These are phyloP conservation scores for Pseudognaphalium luteoalbum DNA, from an alignment of 129 eudicot species.

Conservation along the genomic window DNA sequence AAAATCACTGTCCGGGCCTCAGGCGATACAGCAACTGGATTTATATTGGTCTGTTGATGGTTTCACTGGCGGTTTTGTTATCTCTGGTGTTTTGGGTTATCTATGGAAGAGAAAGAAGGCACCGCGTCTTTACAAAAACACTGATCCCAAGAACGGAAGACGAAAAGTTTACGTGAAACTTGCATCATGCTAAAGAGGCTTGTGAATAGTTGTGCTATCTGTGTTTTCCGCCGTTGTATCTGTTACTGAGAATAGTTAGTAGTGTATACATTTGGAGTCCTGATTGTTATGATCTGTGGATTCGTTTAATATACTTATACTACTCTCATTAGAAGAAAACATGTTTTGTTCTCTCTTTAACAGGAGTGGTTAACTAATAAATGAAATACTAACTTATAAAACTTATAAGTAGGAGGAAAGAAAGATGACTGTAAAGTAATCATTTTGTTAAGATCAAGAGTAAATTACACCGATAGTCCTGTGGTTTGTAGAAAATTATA, in stretches of 20 bases:
- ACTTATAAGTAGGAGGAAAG: not conserved
- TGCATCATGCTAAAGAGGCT: not conserved
- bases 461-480: too few relatives aligned
- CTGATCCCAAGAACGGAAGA: slow-evolving; percentile 31
- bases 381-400: too few relatives aligned
- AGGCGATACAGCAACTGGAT: slow-evolving; percentile 64
- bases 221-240: slow-evolving; percentile 4
- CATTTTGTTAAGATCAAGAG: too few relatives aligned
- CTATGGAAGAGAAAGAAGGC: slow-evolving; percentile 89
- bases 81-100: slow-evolving; percentile 83
- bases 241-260: slow-evolving; percentile 10
- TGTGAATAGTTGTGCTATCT: slow-evolving; percentile 21
- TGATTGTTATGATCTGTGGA: slow-evolving; percentile 17
- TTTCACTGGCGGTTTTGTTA: slow-evolving; percentile 69
- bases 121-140: slow-evolving; percentile 74
- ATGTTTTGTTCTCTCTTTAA: not conserved
- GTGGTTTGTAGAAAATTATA: too few relatives aligned
- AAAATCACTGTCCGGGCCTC: slow-evolving; percentile 72
- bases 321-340: not conserved
- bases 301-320: not conserved
- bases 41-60: slow-evolving; percentile 74
- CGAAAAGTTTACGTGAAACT: slow-evolving; percentile 26
- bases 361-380: not conserved
- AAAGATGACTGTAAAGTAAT: too few relatives aligned
- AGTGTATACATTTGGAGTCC: slow-evolving; percentile 11